Base-by-base conservation (phyloP, 2,329 filamentous ascomycete species). In the Aspergillus aculeatinus region DNA sequence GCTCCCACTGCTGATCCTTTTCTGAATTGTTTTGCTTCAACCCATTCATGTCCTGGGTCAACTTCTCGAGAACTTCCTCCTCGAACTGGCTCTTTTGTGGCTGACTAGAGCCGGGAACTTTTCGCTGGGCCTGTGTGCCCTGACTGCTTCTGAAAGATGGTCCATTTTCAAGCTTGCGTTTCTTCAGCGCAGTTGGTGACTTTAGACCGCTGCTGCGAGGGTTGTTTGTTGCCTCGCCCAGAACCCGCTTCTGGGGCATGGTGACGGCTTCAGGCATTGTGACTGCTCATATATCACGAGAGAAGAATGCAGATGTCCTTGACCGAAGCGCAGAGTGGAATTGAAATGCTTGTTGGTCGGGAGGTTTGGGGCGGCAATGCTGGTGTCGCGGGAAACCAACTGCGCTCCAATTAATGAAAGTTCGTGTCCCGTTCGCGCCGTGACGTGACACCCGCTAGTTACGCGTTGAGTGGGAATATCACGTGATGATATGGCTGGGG, bases 11-110 rank as follows among this genome's bases (percentile, higher is more conserved):
- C 76, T 99, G 95, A 74, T 98, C 94, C 75, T 89, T 96, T 73
- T 99, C 95, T 2, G 90, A 84, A 76, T 96, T 98, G 76, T 85
- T 91, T 70, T 91, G 84, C 81, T 93, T 96, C 67, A 96, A 82
- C 21, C 89, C 90, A 25, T 86, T 89, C 63, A 98, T 93, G 72
- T 97, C 92, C 77, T 98, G 94, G 63, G 92, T 95, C 77, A 99
- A 85, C 81, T 96, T 96, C 82, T 97, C 94, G 63, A 99, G 83
- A 2, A 96, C 91, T 73, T 97, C 92, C 60, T 90, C 89, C 77
- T 98, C 95, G 74, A 99, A 99, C 58, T 89, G 85, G 74, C 92
- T 96, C 80, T 96, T 97, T 76, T 93, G 91, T 10, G 74, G 72
- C 60, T 77, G 75, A 67, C 85, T 93, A 1, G 90, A 94, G 63